Conservation (phyloP, 352 stramenopile genomes). For the Pythium insidiosum region DNA sequence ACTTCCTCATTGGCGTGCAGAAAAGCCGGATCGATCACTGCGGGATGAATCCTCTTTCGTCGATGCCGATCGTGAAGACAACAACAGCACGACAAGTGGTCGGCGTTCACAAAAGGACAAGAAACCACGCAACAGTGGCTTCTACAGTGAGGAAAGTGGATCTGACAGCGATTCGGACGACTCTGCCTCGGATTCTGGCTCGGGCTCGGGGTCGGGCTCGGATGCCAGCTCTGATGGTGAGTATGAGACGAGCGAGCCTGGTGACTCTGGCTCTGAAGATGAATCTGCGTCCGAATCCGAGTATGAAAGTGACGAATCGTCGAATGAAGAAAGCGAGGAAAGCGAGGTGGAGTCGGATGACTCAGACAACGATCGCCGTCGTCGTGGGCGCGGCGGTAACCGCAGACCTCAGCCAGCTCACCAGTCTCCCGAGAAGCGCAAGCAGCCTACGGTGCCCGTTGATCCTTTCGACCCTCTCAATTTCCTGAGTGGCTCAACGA, state of each 20-base stretch:
- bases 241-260: constrained; percentile 6
- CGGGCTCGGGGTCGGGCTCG: constrained; percentile 23
- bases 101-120: constrained; percentile 14
- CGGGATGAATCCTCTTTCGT: constrained; percentile 62
- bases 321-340: constrained; percentile 21
- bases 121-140: constrained; percentile 23
- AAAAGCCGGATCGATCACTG: constrained; percentile 57
- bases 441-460: not conserved
- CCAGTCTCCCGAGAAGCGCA: too few relatives aligned
- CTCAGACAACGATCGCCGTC: constrained; percentile 26
- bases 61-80: constrained; percentile 16
- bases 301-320: constrained; percentile 29
- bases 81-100: too few relatives aligned
- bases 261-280: constrained; percentile 32
- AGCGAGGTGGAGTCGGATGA: constrained; percentile 46
- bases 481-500: constrained; percentile 9
- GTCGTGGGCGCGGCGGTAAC: constrained; percentile 28
- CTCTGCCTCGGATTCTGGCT: constrained; percentile 1
- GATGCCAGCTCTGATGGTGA: constrained; percentile 18
- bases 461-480: constrained; percentile 16
- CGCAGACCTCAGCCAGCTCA: too few relatives aligned
- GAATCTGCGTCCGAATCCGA: constrained; percentile 31
- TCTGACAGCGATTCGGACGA: constrained; percentile 17
- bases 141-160: constrained; percentile 63
- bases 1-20: constrained; percentile 64